Base-by-base conservation (phyloP, 2,329 filamentous ascomycete species). In the Periconia sp. region DNA sequence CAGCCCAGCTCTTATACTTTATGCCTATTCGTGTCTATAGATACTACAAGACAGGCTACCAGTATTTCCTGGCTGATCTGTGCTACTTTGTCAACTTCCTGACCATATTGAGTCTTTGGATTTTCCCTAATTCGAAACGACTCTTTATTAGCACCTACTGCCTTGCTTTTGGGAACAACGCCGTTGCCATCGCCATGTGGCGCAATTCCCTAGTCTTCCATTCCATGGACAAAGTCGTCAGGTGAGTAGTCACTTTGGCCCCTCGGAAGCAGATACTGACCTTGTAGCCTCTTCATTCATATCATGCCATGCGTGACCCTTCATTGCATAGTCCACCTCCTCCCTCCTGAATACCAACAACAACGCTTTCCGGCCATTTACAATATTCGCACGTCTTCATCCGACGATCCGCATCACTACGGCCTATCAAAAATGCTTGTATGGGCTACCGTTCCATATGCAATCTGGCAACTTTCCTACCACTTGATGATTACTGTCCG, bases 11-110 rank as follows among this genome's bases (percentile, higher is more conserved):
- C 29, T 69, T 89, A 48, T 97, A 96, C 73, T 97, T 96, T 71
- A 96, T 97, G 92, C 94, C 94, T 10, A 89, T 99, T 56, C 87
- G 94, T 35, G 92, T 84, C 73, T 94, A 91, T 74, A 89, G 87
- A 44, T 99, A 99, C 71, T 90, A 90, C 66, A 85, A 86, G 59
- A 88, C 88, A 44, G 94, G 92, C 43, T 96, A 95, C 64, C 65
- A 70, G 53, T 99, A 99, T 74, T 97, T 99, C 72, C 78, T 97
- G 19, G 92, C 92, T 25, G 94, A 99, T 71, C 83, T 99, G 32
- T 99, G 94, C 76, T 99, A 99, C 74, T 99, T 97, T 64, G 91
- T 95, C 79, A 99, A 99, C 71, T 74, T 96, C 23, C 79, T 99
- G 40, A 76, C 89, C 22, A 77, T 92, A 51, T 75, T 95, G 47